Conservation (phyloP, 495 filamentous ascomycete genomes). For the Hapsidospora chrysogenum region DNA sequence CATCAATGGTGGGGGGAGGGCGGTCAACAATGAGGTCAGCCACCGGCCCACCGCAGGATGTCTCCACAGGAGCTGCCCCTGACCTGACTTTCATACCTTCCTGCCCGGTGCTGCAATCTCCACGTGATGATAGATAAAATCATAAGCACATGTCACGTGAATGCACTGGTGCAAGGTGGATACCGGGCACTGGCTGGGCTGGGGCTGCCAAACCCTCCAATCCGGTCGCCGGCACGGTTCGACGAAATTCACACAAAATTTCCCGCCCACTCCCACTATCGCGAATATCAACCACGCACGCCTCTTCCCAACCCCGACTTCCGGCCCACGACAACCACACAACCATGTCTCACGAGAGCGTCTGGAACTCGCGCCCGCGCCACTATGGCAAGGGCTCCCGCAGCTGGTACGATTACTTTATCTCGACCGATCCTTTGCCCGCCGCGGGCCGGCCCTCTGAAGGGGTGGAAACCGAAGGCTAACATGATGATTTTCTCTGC, state of each 20-base stretch:
- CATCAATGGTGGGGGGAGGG: not conserved
- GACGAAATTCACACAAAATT: slow-evolving; percentile 6
- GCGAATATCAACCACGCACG: slow-evolving; percentile 4
- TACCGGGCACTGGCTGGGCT: not conserved
- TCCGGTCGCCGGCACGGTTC: slow-evolving; percentile 1
- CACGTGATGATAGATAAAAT: slow-evolving; percentile 4
- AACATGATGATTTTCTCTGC: slow-evolving; percentile 8
- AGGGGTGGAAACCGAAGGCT: slow-evolving; percentile 1
- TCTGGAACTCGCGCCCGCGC: slow-evolving; percentile 98
- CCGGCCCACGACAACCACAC: slow-evolving; percentile 3
- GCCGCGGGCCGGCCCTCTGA: no score
- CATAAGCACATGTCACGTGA: no score
- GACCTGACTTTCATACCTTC: no score
- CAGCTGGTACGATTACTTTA: slow-evolving; percentile 47
- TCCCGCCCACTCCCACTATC: slow-evolving; percentile 1
- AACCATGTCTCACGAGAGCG: slow-evolving; percentile 91
- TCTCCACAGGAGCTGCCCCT: not conserved
- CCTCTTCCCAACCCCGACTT: no score
- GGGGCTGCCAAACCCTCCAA: slow-evolving; percentile 2
- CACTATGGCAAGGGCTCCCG: slow-evolving; percentile 91
- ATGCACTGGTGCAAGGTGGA: no score
- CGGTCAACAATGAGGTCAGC: no score
- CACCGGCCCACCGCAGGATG: not conserved
- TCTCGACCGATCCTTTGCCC: not conserved
- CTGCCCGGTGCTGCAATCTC: no score